A percentile compares a stretch with the other conserved stretches of the same genome.
Evolutionary conservation across 768 basidiomycete species (phyloP).

Genomic region (Naganishia friedmannii): DNA sequence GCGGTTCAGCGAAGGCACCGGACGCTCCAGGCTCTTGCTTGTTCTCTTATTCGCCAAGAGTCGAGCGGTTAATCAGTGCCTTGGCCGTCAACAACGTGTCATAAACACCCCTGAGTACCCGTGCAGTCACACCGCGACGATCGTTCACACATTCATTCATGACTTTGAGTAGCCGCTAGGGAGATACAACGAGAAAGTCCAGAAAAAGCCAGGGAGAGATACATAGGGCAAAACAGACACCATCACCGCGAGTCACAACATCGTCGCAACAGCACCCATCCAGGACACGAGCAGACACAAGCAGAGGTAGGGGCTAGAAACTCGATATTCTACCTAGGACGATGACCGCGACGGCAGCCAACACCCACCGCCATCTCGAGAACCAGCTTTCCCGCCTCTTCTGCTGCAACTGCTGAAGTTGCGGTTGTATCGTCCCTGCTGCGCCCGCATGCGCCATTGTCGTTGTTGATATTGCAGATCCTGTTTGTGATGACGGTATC

Average conservation of each 20-base stretch:
- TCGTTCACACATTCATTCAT: too few species aligned
- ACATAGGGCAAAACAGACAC: neutral
- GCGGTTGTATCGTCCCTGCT: neutral
- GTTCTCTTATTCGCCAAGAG: too few species aligned
- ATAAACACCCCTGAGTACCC: too few species aligned
- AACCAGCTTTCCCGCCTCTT: constrained; percentile 33
- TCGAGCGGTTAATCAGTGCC: too few species aligned
- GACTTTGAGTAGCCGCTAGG: too few species aligned
- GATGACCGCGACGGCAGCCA: constrained; percentile 43
- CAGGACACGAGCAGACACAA: neutral
- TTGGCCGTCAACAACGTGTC: too few species aligned
- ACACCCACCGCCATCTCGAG: constrained; percentile 36
- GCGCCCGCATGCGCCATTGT: too few species aligned
- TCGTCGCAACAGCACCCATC: constrained; percentile 4
- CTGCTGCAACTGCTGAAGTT: neutral
- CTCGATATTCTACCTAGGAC: constrained; percentile 44
- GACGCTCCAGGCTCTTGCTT: too few species aligned
- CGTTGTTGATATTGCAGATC: neutral
- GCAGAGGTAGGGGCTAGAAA: constrained; percentile 13
- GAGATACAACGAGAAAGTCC: too few species aligned
- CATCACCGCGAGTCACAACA: neutral
- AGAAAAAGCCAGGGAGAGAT: too few species aligned
- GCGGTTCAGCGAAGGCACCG: too few species aligned
- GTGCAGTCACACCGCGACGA: too few species aligned
- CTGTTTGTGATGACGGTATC: neutral